Evolutionary conservation across 495 filamentous ascomycete species (phyloP).

Genomic region (Margaritispora aquatica): DNA sequence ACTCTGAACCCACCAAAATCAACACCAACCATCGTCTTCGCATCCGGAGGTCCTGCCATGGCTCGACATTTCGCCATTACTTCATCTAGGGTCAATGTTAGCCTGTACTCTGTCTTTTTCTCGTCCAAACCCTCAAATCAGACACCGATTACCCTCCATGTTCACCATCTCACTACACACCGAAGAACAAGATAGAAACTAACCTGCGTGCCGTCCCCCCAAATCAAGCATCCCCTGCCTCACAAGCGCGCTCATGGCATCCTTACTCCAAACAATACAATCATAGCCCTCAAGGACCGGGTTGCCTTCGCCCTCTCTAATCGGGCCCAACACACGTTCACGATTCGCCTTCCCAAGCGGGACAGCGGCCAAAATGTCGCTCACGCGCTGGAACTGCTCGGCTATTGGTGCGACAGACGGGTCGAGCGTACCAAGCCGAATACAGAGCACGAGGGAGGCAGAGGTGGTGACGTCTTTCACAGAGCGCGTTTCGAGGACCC

Average conservation of each 20-base stretch:
- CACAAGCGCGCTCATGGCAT: constrained; percentile 12
- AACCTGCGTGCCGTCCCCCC: constrained; percentile 8
- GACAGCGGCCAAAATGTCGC: constrained; percentile 2
- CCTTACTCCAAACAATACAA: constrained; percentile 20
- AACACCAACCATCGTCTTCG: constrained; percentile 17
- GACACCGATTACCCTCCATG: too few relatives aligned
- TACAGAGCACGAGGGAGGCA: constrained; percentile 8
- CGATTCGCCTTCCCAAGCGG: constrained; percentile 11
- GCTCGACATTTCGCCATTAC: constrained; percentile 10
- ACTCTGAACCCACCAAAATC: constrained; percentile 17
- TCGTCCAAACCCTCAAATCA: too few relatives aligned
- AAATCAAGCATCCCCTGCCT: constrained; percentile 12
- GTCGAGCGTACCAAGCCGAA: constrained; percentile 9
- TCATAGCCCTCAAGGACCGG: constrained; percentile 15
- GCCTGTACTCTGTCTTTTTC: background rate
- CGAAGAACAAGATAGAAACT: background rate
- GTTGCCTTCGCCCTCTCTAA: constrained; percentile 11
- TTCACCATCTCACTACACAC: too few relatives aligned
- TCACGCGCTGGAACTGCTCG: constrained; percentile 3
- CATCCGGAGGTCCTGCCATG: constrained; percentile 18
- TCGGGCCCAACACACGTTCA: background rate
- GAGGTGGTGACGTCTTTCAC: constrained; percentile 15
- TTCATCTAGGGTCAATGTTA: constrained; percentile 6
- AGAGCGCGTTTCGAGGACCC: constrained; percentile 12
- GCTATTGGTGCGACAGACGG: background rate